Percentiles rank a stretch among this genome's conserved stretches.
Evolutionary conservation across 495 filamentous ascomycete species (phyloP).

Genomic region (Penicillium fimorum): DNA sequence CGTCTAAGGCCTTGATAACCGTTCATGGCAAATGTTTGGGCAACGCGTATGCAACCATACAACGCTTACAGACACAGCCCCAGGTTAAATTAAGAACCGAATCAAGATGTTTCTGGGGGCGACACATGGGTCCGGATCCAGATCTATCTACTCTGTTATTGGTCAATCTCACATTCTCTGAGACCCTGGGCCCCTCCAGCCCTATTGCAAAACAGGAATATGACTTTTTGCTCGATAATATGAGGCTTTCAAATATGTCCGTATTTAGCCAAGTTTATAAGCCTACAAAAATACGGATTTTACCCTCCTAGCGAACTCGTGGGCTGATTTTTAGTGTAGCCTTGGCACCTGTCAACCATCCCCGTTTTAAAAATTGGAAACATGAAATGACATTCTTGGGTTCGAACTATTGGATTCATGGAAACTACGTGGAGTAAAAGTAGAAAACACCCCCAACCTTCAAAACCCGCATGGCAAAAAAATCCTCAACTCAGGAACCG

Average conservation of each 20-base stretch:
- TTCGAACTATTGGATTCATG: neutral
- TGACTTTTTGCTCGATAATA: too few relatives aligned
- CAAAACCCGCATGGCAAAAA: neutral
- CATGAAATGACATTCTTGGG: neutral
- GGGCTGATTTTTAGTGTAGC: neutral
- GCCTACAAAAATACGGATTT: too few relatives aligned
- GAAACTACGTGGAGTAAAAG: neutral
- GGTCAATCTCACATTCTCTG: neutral
- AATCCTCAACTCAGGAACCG: neutral
- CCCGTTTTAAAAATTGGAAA: neutral
- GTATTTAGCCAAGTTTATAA: too few relatives aligned
- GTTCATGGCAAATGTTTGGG: neutral
- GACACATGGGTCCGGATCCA: neutral
- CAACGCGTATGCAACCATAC: slow-evolving; percentile 2
- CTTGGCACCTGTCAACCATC: neutral
- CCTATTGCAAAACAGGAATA: too few relatives aligned
- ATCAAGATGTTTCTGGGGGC: neutral
- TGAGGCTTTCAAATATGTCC: too few relatives aligned
- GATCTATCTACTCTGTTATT: neutral
- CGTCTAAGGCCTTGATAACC: neutral
- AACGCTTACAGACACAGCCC: neutral
- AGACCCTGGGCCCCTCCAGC: too few relatives aligned
- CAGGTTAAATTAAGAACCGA: slow-evolving; percentile 5
- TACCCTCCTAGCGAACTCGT: neutral
- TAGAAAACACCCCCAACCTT: neutral